Percentiles rank a stretch among this genome's conserved stretches.
phyloP scores from a whole-genome alignment of 208 protist species.

The Cochliopodium minus region DNA sequence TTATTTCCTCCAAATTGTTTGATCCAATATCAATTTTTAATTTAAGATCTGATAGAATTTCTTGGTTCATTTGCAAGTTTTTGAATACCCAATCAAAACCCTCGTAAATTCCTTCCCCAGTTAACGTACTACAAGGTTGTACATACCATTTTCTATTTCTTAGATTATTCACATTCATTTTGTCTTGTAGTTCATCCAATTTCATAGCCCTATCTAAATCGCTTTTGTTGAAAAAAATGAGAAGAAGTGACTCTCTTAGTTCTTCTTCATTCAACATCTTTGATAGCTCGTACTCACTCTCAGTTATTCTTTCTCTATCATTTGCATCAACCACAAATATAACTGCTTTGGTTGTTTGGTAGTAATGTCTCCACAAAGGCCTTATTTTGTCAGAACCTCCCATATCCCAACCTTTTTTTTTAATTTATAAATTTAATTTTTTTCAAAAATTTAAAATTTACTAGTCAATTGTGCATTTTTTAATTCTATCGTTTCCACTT shows the following conservation, averaged over 20 bases:
- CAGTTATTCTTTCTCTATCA: conserved; percentile 49
- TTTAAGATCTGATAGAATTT: too few relatives aligned
- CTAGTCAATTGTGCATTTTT: too few relatives aligned
- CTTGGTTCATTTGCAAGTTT: too few relatives aligned
- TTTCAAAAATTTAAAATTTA: too few relatives aligned
- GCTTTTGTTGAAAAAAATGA: conserved; percentile 77
- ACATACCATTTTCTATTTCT: conserved; percentile 19
- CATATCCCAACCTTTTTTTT: too few relatives aligned
- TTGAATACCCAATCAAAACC: too few relatives aligned
- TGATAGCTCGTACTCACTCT: conserved; percentile 40
- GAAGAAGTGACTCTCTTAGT: conserved; percentile 47
- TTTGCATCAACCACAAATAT: conserved; percentile 78
- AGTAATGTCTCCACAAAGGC: conserved; percentile 86
- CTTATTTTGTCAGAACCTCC: conserved; percentile 74
- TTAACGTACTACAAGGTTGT: conserved; percentile 22
- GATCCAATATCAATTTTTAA: too few relatives aligned
- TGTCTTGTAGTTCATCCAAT: conserved; percentile 45
- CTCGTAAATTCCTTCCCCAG: too few relatives aligned
- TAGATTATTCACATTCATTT: conserved; percentile 36
- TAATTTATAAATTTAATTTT: too few relatives aligned
- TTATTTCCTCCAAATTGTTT: too few relatives aligned
- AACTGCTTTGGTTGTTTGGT: conserved; percentile 61
- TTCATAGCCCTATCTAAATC: conserved; percentile 59
- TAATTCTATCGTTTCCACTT: too few relatives aligned
- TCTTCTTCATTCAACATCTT: conserved; percentile 48